Evolutionary conservation across 176 grass and related monocot species (phyloP).

Genomic region (Oryza rufipogon): DNA sequence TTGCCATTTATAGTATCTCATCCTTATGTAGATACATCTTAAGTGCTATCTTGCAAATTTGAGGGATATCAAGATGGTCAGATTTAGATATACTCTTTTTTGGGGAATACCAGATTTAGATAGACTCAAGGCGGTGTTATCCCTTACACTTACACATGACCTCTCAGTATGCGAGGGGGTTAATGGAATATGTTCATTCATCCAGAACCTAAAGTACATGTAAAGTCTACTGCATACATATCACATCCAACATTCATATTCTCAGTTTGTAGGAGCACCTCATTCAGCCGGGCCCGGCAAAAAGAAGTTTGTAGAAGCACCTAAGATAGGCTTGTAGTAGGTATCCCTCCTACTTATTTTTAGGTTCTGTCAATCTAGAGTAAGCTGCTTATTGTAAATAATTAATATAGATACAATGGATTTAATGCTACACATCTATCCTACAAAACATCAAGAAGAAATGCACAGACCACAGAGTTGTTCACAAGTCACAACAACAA

Average conservation of each 20-base stretch:
- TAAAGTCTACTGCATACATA: background rate
- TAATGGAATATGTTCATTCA: slow-evolving; percentile 5
- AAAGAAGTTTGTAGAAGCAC: background rate
- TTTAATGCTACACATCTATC: background rate
- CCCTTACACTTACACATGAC: background rate
- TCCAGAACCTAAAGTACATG: background rate
- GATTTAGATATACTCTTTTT: background rate
- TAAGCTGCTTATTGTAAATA: background rate
- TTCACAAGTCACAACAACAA: background rate
- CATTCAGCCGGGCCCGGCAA: too few relatives aligned
- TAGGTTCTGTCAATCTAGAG: background rate
- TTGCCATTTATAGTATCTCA: background rate
- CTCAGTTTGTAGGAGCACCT: background rate
- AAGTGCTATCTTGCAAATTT: background rate
- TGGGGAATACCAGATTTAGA: background rate
- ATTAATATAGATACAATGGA: background rate
- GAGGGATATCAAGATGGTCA: background rate
- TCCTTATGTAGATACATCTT: background rate
- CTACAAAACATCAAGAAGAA: background rate
- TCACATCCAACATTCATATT: background rate
- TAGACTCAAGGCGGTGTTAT: background rate
- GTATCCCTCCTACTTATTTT: background rate
- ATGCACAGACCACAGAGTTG: background rate
- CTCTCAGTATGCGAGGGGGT: background rate
- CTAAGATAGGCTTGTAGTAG: background rate